Percentiles rank a stretch among this genome's conserved stretches.
Evolutionary conservation across 495 filamentous ascomycete species (phyloP).

Genomic region (Chlorociboria aeruginascens): DNA sequence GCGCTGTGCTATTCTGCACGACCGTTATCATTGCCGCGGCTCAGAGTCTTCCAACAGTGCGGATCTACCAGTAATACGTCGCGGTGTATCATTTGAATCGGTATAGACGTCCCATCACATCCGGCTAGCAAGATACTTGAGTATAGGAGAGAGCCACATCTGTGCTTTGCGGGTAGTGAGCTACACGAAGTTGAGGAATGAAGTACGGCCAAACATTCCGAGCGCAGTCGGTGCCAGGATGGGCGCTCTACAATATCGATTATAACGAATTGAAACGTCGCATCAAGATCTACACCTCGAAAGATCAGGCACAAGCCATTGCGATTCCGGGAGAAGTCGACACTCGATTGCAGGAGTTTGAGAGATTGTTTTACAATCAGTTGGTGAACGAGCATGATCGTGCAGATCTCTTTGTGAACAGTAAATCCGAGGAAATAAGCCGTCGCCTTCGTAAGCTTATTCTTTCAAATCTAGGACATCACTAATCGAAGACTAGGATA

Average conservation of each 20-base stretch:
- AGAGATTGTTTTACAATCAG: slow-evolving; percentile 47
- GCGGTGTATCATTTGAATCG: not conserved
- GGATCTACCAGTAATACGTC: not conserved
- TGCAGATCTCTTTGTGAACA: slow-evolving; percentile 55
- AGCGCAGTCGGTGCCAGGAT: slow-evolving; percentile 42
- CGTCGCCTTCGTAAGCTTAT: slow-evolving; percentile 42
- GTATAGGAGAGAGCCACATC: not conserved
- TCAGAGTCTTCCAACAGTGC: no score
- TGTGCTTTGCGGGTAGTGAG: not conserved
- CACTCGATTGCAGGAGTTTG: slow-evolving; percentile 40
- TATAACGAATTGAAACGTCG: slow-evolving; percentile 65
- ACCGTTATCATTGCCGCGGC: no score
- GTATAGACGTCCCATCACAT: no score
- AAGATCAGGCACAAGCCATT: slow-evolving; percentile 44
- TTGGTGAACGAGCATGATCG: slow-evolving; percentile 54
- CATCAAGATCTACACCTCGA: slow-evolving; percentile 58
- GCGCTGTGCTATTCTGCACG: no score
- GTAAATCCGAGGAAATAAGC: slow-evolving; percentile 57
- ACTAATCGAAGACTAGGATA: slow-evolving; percentile 5
- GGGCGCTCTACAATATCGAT: slow-evolving; percentile 53
- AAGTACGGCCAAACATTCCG: slow-evolving; percentile 45
- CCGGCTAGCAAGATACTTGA: not conserved
- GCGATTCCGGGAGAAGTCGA: slow-evolving; percentile 51
- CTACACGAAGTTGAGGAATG: slow-evolving; percentile 23
- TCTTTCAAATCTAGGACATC: not conserved